Base-by-base conservation (phyloP, 139 green algal genomes). In the Chlorella ohadii region DNA sequence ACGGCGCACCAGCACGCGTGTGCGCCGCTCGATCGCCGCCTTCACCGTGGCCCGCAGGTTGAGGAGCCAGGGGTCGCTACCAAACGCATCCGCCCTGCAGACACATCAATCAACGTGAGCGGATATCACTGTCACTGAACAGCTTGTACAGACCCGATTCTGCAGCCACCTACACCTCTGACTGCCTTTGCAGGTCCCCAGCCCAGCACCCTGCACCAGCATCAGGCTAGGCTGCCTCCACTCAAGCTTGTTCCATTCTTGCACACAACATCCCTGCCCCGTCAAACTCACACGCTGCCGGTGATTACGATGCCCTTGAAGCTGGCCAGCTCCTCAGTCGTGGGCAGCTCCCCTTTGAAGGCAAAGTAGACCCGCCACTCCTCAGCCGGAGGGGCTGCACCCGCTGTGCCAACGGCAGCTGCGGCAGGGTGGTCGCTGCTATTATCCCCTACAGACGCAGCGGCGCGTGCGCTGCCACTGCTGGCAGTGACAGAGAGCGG, bases 81-180 rank as follows among this genome's bases (percentile, higher is more conserved):
- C 61, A 82, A 82, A 82, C 16, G 77, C 77, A 31, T 82, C 77
- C 1, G 59, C 77, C 3, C 77, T 82, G 77, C 59, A 73, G 38
- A 13, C 7, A 6, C 7, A 55, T 55, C n/a, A n/a, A 11, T 6
- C 44, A 55, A 55, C 7, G 11, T 16, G 44, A 55, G 44, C 44
- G 44, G 6, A 11, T 11, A 55, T 11, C 11, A 11, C 44, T 55
- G 44, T 11, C 6, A 55, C 11, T 6, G 11, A 6, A 55, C 44
- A 55, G 6, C 7, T 11, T 55, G 44, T n/a, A n/a, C n/a, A n/a
- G n/a, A n/a, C n/a, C n/a, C n/a, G n/a, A n/a, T n/a, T n/a, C n/a
- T n/a, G n/a, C n/a, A n/a, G n/a, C n/a, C n/a, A n/a, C n/a, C n/a
- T n/a, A n/a, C n/a, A n/a, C n/a, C n/a, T n/a, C n/a, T n/a, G n/a